A percentile compares a stretch with the other conserved stretches of the same genome.
Conservation (phyloP, 331 rosid species). For the Malus hybrid region DNA sequence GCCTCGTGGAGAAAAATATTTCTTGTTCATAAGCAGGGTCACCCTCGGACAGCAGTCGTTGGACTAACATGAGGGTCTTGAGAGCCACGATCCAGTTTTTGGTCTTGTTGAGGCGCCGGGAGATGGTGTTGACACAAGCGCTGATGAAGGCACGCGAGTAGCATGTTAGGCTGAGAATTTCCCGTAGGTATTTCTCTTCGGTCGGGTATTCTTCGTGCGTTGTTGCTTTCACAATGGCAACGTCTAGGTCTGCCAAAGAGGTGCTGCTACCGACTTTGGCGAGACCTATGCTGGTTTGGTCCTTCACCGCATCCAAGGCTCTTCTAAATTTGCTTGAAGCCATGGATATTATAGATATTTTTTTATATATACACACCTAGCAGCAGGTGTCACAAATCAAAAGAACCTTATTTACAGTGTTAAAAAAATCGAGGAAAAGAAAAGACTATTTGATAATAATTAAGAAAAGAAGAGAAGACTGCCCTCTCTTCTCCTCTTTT, state of each 20-base stretch:
- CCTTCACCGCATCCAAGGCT: slow-evolving; percentile 92
- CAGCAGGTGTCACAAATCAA: not conserved
- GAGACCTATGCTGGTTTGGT: slow-evolving; percentile 84
- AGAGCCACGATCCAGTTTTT: slow-evolving; percentile 76
- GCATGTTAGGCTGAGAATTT: slow-evolving; percentile 80
- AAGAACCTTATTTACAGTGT: not conserved
- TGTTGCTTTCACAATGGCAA: slow-evolving; percentile 87
- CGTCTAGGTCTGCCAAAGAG: slow-evolving; percentile 71
- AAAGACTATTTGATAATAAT: not conserved
- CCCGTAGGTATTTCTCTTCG: slow-evolving; percentile 66
- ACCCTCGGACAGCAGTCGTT: slow-evolving; percentile 65
- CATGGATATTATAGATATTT: slow-evolving; percentile 23
- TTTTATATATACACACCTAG: not conserved
- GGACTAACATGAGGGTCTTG: slow-evolving; percentile 60
- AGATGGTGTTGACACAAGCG: slow-evolving; percentile 55
- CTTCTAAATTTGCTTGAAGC: slow-evolving; percentile 56
- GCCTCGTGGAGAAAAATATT: slow-evolving; percentile 79
- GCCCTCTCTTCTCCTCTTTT: slow-evolving; percentile 13
- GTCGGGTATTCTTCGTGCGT: slow-evolving; percentile 74
- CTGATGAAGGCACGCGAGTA: slow-evolving; percentile 60
- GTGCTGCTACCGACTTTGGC: slow-evolving; percentile 78
- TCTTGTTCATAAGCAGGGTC: slow-evolving; percentile 92
- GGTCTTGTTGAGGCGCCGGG: slow-evolving; percentile 74
- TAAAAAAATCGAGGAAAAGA: not conserved
- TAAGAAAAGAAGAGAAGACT: slow-evolving; percentile 16